Base-by-base conservation (phyloP, 257 asterid genomes). In the Solanum clarkiae region DNA sequence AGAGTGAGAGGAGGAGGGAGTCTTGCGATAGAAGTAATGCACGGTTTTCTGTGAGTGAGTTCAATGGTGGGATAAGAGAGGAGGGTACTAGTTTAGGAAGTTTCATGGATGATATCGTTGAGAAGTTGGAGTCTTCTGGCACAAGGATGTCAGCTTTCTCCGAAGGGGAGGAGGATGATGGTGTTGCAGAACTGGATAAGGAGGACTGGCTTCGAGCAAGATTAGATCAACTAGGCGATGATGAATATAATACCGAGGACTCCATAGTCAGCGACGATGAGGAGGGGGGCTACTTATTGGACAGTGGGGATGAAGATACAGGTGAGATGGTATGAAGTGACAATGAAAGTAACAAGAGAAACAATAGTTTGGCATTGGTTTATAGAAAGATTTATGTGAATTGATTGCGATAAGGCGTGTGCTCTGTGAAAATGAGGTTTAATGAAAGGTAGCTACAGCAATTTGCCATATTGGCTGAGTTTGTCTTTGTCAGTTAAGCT, bases 91-190 rank as follows among this genome's bases (percentile, higher is more conserved):
- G 89, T 81, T 87, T 91, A 88, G 88, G 81, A 10, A 84, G 80
- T 75, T 40, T 85, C 15, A 40, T 88, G 74, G 92, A 91, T 81
- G 95, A 93, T 40, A 81, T 91, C 40, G 84, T 89, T 14, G 92
- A 88, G 54, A 75, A 86, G n/a, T 63, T 80, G 85, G 91, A 83
- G 84, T 84, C 88, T 32, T 84, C 84, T 85, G 89, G 92, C 40
- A 65, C 84, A 57, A 87, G 90, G 81, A 87, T 87, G 86, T 94
- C 98, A 1, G 90, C 90, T 2, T 94, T 95, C 91, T 92, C 94
- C 8, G 99, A 94, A 88, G 95, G 95, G 60, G 98, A 94, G 81
- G 94, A 91, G 62, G 92, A 88, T 20, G 89, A 89, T 24, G 88
- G 87, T 49, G 91, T 86, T 26, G 93, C 89, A 32, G 80, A 84